Evolutionary conservation across 1,284 basidiomycete genomes (phyloP), one percentile per base, ranked within the genome.

Genomic region (Coriolopsis trogii): DNA sequence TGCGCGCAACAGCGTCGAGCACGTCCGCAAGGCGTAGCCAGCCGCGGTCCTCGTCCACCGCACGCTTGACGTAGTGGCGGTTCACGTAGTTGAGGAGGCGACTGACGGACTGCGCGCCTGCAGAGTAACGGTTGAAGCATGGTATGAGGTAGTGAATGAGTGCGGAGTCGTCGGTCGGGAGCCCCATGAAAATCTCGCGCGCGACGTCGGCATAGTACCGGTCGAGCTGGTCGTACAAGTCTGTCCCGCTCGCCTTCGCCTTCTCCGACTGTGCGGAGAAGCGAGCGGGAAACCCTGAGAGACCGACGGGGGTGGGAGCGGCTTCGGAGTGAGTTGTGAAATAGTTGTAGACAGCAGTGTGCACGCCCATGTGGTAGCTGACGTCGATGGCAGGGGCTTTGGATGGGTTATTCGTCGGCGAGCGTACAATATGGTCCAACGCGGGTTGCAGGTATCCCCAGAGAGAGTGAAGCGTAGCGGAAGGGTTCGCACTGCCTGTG

Each of bases 341-440:
- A 78, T 88, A 89, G 72, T 89, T 87, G 74, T 89, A 90, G 48
- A 82, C 83, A 23, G 86, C 84, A 20, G 87, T 87, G 68, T 89
- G 86, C 39, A 90, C 84, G 50, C 85, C 85, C 67, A 86, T 81
- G 63, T 89, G 87, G 60, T 86, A 87, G 21, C 73, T 77, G 52
- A 86, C 78, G 58, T 88, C 86, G 61, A 90, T 82, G 12, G 83
- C 70, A 28, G 87, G 87, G 5, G 85, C 81, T 63, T 83, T 86
- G 55, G 71, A 67, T 38, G 73, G 59, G 56, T 76, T 74, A 63
- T 84, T 83, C 26, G 80, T 79, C n/a, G 85, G 77, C 21, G 80
- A 79, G 58, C 84, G 82, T 51, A 89, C 72, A 63, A 90, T 87
- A 66, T 89, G 86, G 65, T 88, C 81, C 38, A 90, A 71, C 8